Evolutionary conservation across 1,284 basidiomycete species (phyloP).

Genomic region (Sanghuangporus baumii): DNA sequence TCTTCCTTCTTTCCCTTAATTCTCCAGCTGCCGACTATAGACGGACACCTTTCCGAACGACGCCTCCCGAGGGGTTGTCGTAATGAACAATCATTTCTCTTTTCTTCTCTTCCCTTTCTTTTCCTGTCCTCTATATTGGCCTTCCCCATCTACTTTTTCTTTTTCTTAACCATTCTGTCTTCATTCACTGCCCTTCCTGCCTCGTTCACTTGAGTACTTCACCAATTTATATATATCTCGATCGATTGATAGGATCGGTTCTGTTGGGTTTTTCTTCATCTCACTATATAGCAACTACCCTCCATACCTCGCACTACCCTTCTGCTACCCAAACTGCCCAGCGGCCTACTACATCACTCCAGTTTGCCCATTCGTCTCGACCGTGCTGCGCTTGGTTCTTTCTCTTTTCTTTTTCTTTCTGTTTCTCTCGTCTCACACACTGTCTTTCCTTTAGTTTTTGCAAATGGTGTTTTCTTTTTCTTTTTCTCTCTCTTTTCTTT

Average conservation of each 20-base stretch:
- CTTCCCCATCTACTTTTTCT: background rate
- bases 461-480: background rate
- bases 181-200: background rate
- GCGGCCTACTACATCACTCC: no score
- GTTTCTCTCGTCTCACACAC: background rate
- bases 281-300: no score
- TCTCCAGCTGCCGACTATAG: slow-evolving; percentile 13
- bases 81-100: background rate
- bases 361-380: no score
- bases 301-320: no score
- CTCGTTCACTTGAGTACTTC: background rate
- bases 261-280: no score
- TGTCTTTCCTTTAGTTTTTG: background rate
- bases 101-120: background rate
- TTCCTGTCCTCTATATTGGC: background rate
- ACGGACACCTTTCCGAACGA: slow-evolving; percentile 10
- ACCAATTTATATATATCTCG: no score
- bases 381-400: background rate
- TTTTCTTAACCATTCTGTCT: no score
- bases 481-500: background rate
- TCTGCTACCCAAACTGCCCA: no score
- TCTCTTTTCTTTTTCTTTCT: background rate
- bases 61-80: slow-evolving; percentile 11
- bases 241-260: no score
- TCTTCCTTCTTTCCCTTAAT: background rate